A percentile compares a stretch with the other conserved stretches of the same genome.
phyloP scores from a whole-genome alignment of 1,284 basidiomycete genomes.

The Coniferiporia weirii region DNA sequence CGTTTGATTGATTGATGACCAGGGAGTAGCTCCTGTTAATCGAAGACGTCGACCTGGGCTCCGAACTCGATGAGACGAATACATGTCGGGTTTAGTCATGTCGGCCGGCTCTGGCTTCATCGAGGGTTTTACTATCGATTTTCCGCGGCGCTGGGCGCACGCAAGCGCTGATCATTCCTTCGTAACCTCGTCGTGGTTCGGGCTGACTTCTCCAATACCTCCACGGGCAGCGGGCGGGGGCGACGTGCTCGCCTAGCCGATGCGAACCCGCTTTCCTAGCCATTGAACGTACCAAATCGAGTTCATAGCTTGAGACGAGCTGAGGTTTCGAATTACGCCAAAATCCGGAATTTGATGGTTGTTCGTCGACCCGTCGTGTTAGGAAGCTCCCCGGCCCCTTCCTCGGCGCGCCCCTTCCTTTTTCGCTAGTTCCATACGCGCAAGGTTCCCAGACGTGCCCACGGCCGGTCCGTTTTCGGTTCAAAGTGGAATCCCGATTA shows the following conservation, averaged over 20 bases:
- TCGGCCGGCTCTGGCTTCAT: too few relatives aligned
- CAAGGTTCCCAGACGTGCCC: too few relatives aligned
- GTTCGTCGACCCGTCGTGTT: background rate
- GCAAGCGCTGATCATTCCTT: background rate
- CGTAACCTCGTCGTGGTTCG: background rate
- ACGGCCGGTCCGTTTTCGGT: background rate
- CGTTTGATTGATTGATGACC: too few relatives aligned
- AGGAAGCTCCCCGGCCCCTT: background rate
- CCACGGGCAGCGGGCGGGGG: background rate
- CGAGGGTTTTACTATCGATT: background rate
- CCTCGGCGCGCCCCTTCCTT: background rate
- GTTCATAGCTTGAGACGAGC: background rate
- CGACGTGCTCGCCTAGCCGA: background rate
- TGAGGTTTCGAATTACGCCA: background rate
- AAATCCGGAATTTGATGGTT: background rate
- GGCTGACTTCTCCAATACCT: background rate
- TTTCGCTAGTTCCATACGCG: background rate
- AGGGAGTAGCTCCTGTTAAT: too few relatives aligned
- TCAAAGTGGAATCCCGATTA: conserved; percentile 1
- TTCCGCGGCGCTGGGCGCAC: background rate
- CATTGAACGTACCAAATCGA: conserved; percentile 7
- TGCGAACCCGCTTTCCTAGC: background rate
- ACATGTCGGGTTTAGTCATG: too few relatives aligned
- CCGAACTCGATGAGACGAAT: too few relatives aligned
- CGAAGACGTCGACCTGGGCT: too few relatives aligned